Conservation (phyloP, 2,329 filamentous ascomycete species). For the Ceratocystis ficicola region DNA sequence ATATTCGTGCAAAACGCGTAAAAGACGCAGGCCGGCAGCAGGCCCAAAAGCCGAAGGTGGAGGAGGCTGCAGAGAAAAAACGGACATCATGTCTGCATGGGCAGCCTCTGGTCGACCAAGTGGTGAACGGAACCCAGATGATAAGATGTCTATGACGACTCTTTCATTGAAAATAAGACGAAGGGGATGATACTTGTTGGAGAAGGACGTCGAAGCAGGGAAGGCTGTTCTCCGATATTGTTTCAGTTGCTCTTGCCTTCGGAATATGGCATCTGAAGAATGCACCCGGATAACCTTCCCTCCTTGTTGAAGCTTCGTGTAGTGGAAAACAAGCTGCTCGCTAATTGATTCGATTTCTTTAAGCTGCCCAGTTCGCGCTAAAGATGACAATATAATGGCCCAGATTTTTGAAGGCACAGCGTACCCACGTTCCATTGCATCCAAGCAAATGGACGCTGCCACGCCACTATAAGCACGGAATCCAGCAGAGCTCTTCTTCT, state of each 20-base stretch:
- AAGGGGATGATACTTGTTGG: conserved; percentile 17
- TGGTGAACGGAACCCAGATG: conserved; percentile 16
- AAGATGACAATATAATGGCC: conserved; percentile 10
- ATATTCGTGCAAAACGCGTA: conserved; percentile 14
- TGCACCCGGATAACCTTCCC: conserved; percentile 14
- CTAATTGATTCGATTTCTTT: conserved; percentile 11
- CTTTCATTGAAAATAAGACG: conserved; percentile 21
- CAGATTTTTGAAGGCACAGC: conserved; percentile 14
- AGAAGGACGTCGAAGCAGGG: conserved; percentile 9
- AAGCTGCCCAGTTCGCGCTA: conserved; percentile 12
- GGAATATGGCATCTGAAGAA: conserved; percentile 18
- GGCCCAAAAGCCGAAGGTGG: conserved; percentile 18
- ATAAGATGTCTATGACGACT: conserved; percentile 18
- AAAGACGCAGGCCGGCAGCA: conserved; percentile 17
- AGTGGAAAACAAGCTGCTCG: conserved; percentile 3
- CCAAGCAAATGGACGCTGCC: conserved; percentile 12
- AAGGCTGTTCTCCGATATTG: conserved; percentile 10
- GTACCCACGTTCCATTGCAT: conserved; percentile 17
- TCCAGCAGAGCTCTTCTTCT: conserved; percentile 1
- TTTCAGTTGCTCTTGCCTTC: background rate
- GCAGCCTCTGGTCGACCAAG: conserved; percentile 6
- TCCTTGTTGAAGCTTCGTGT: background rate
- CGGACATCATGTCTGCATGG: conserved; percentile 6
- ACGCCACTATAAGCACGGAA: conserved; percentile 3
- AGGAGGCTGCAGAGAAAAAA: background rate